Base-by-base conservation (phyloP, 441 rosid species). In the Dalechampia spathulata region DNA sequence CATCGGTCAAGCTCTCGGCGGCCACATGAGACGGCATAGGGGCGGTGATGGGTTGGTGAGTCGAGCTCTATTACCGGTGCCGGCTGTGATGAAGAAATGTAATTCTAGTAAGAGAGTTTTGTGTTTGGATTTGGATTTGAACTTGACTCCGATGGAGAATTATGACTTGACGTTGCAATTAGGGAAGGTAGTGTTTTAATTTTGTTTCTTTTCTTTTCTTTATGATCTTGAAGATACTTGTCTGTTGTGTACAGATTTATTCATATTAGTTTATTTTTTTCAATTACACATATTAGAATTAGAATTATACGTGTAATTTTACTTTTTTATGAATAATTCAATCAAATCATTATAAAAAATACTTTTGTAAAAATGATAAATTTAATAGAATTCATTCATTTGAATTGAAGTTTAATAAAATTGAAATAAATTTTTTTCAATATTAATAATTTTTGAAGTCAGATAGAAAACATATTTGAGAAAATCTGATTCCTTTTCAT, bases 1-100 rank as follows among this genome's bases (percentile, higher is more conserved):
- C 1, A 76, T 94, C 0, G 98, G 98, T 1, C 98, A 91, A 82
- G 98, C 98, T 0, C 79, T 90, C 0, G 98, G 98, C 0, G 96
- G 98, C 8, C 98, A 90, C 65, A 90, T 90, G 98, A 81, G 98
- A 57, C 72, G 96, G 55, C 98, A 91, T 28, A 76, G 95, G 41
- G 62, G 54, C 1, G 61, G 30, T 32, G 66, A 67, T 37, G 66
- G 46, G 23, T 58, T 55, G 55, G 79, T 59, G 63, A 42, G 69
- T 36, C 52, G 22, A 39, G 23, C 54, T 21, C 66, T 70, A 1
- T 61, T 66, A 32, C 78, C 78, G n/a, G 58, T 71, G 57, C 72
- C 83, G 27, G 77, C 81, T 36, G n/a, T n/a, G n/a, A 49, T 85
- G 94, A 83, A 83, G 63, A 87, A 76, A 66, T 74, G 81, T 21